Conservation (phyloP, 2,329 filamentous ascomycete species). For the Bipolaris bicolor region DNA sequence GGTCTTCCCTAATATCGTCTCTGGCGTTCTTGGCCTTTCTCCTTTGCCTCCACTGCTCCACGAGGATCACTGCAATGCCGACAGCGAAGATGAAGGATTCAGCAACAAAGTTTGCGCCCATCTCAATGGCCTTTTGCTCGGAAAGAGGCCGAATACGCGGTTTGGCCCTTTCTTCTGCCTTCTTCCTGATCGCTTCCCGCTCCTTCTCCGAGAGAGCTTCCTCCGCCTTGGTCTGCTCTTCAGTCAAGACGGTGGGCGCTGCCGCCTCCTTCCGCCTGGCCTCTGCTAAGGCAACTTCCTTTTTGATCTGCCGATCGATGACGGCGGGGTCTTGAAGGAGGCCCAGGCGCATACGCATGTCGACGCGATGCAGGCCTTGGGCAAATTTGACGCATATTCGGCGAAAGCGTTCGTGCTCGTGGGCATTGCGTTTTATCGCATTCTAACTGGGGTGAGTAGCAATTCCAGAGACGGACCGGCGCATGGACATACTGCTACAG, state of each 20-base stretch:
- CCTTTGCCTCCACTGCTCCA: slow-evolving; percentile 66
- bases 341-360: slow-evolving; percentile 71
- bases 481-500: slow-evolving; percentile 64
- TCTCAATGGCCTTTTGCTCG: slow-evolving; percentile 71
- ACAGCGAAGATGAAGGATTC: slow-evolving; percentile 71
- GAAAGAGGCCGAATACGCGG: slow-evolving; percentile 68
- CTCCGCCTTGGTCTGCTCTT: slow-evolving; percentile 64
- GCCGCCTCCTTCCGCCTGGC: slow-evolving; percentile 59
- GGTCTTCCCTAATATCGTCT: slow-evolving; percentile 65
- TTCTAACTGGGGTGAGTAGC: slow-evolving; percentile 55
- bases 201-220: slow-evolving; percentile 57
- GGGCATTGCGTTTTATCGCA: slow-evolving; percentile 70
- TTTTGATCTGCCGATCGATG: slow-evolving; percentile 58
- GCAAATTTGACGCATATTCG: slow-evolving; percentile 66
- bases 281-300: slow-evolving; percentile 62
- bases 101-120: slow-evolving; percentile 71
- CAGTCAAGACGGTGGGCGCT: slow-evolving; percentile 66
- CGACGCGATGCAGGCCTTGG: slow-evolving; percentile 67
- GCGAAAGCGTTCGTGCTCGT: slow-evolving; percentile 71
- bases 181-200: slow-evolving; percentile 56
- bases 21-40: slow-evolving; percentile 65
- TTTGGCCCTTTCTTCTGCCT: slow-evolving; percentile 47
- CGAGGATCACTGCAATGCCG: slow-evolving; percentile 66
- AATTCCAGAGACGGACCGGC: not conserved
- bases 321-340: slow-evolving; percentile 67